Base-by-base conservation (phyloP, 164 flowering plant species). In the Liriodendron chinense region DNA sequence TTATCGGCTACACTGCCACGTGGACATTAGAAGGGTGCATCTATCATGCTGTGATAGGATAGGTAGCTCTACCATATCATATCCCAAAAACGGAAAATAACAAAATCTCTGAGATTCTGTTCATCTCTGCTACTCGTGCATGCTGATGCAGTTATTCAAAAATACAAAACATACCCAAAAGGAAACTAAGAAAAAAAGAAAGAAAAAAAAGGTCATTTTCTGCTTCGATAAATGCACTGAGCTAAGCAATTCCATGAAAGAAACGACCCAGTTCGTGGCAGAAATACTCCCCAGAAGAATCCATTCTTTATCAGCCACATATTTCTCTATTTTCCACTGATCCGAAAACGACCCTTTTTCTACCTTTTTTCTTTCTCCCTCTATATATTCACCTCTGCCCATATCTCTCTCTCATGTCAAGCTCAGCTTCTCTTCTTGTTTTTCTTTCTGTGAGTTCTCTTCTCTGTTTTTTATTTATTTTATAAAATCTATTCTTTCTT, bases 271-370 rank as follows among this genome's bases (percentile, higher is more conserved):
- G 53, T 69, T 69, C 23, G 56, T 69, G 71, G 56, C 71, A 69
- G 71, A 69, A n/a, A 47, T 69, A 1, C 5, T 47, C 56, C 71
- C 71, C 7, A 5, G 43, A 47, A 69, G 13, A 47, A 47, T 21
- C 43, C 71, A 8, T 69, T 69, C 56, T 48, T 21, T 69, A 18
- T 20, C 71, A 43, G 71, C 71, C 71, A 69, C 71, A 69, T 28
- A 69, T 18, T 69, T 69, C 71, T 48, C 13, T 47, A 13, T 5
- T 48, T 47, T 69, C n/a, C 43, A 1, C 25, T 10, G 43, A 24
- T 47, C 13, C 13, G 71, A 69, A 47, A 69, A 47, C 23, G 71
- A 69, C 71, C 14, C 26, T n/a, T 47, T 47, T 69, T 20, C 7
- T 26, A n/a, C 47, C 56, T 47, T 47, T 22, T 21, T 47, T 47